Conservation (phyloP, 73 alveolate genomes). For the Paramecium caudatum region DNA sequence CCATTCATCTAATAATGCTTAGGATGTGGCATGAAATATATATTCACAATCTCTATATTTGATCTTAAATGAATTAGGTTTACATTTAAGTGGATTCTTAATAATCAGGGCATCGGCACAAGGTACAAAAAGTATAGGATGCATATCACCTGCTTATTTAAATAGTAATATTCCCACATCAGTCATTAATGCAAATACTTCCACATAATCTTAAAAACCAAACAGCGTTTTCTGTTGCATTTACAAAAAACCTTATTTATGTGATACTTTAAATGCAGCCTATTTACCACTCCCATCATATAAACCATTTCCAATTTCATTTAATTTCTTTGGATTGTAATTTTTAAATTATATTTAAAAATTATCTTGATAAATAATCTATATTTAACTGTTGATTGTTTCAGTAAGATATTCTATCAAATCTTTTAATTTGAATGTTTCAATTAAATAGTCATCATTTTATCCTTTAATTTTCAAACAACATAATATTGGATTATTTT, state of each 20-base stretch:
- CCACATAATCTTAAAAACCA: slow-evolving; percentile 29
- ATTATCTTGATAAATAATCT: not conserved
- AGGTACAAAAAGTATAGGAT: slow-evolving; percentile 46
- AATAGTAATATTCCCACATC: slow-evolving; percentile 36
- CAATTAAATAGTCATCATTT: slow-evolving; percentile 56
- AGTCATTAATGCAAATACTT: slow-evolving; percentile 39
- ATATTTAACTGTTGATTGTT: not conserved
- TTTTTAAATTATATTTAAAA: not conserved
- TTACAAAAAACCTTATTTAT: slow-evolving; percentile 1
- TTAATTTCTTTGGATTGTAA: not conserved
- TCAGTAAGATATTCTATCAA: not conserved
- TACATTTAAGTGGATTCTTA: slow-evolving; percentile 11
- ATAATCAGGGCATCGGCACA: slow-evolving; percentile 48
- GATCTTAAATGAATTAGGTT: not conserved
- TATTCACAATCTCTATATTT: slow-evolving; percentile 5
- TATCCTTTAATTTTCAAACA: slow-evolving; percentile 1
- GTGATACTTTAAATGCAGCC: slow-evolving; percentile 28
- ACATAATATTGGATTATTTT: not conserved
- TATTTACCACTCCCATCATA: slow-evolving; percentile 60
- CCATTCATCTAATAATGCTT: slow-evolving; percentile 48
- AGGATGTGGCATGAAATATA: not conserved
- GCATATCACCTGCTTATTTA: slow-evolving; percentile 12
- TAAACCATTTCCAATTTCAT: slow-evolving; percentile 5
- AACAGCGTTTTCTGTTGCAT: slow-evolving; percentile 29
- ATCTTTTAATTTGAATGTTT: slow-evolving; percentile 37